These are phyloP conservation scores for Apophysomyces trapeziformis DNA, from an alignment of 371 early-diverging fungal species.

Conservation along the genomic window DNA sequence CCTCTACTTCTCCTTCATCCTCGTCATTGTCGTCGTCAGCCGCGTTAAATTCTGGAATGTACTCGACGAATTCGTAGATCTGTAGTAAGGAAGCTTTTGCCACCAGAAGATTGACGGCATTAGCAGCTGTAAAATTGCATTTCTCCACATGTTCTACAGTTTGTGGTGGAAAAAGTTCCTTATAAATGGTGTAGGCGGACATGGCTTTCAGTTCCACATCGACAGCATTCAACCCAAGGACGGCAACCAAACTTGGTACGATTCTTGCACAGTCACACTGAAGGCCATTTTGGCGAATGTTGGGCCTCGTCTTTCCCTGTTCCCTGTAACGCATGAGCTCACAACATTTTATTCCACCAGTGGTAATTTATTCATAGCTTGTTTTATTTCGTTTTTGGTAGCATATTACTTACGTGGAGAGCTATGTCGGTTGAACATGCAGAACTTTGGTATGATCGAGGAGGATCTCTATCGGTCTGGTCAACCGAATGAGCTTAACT, in stretches of 20 bases:
- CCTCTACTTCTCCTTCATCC: constrained; percentile 19
- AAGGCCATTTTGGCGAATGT: not conserved
- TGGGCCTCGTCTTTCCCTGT: not conserved
- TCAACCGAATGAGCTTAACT: constrained; percentile 98
- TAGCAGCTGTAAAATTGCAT: constrained; percentile 75
- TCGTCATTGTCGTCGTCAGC: constrained; percentile 21
- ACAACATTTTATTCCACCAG: constrained; percentile 83
- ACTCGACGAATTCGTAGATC: constrained; percentile 78
- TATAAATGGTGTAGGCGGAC: constrained; percentile 74
- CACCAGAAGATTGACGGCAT: constrained; percentile 77
- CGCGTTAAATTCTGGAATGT: constrained; percentile 44
- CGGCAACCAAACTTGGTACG: not conserved
- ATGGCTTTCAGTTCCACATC: constrained; percentile 21
- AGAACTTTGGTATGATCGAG: constrained; percentile 97
- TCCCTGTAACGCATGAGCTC: constrained; percentile 55
- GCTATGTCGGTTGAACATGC: constrained; percentile 1
- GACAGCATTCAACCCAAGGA: not conserved
- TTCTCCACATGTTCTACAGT: constrained; percentile 77
- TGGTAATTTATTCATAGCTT: constrained; percentile 48
- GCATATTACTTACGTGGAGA: not conserved
- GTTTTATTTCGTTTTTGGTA: not conserved
- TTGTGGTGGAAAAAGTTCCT: constrained; percentile 82
- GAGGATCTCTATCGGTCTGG: constrained; percentile 96
- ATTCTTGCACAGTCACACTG: not conserved
- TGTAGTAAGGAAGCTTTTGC: constrained; percentile 79